phyloP scores from a whole-genome alignment of 176 grass and related monocot genomes.

The Pontederia crassipes region DNA sequence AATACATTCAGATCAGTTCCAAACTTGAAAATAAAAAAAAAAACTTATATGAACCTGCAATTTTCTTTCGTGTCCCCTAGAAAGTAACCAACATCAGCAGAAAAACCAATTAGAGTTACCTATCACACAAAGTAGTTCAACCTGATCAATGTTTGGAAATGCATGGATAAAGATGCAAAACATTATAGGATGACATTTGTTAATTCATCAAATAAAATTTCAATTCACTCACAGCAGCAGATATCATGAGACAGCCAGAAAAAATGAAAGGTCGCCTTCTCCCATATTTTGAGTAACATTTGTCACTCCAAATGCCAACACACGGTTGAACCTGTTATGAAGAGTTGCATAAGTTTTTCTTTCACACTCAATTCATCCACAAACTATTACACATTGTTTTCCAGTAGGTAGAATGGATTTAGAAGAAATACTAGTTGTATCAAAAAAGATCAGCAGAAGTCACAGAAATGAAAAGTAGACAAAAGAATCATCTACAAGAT shows the following conservation, averaged over 20 bases:
- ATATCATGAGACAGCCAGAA: constrained; percentile 74
- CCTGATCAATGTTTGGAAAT: constrained; percentile 25
- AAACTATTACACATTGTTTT: too few species aligned
- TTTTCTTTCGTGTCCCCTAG: constrained; percentile 82
- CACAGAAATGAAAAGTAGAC: too few species aligned
- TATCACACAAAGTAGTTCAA: constrained; percentile 25
- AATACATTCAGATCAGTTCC: background rate
- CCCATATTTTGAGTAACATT: constrained; percentile 77
- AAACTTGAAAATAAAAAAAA: constrained; percentile 1
- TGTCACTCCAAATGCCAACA: constrained; percentile 91
- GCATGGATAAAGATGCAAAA: background rate
- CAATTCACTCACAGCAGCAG: constrained; percentile 49
- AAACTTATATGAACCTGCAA: constrained; percentile 50
- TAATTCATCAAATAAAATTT: background rate
- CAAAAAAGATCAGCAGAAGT: too few species aligned
- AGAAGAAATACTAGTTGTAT: too few species aligned
- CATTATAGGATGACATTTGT: too few species aligned
- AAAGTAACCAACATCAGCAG: constrained; percentile 94
- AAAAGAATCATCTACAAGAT: too few species aligned
- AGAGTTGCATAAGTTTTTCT: too few species aligned
- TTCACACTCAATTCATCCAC: too few species aligned
- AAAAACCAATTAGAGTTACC: constrained; percentile 98
- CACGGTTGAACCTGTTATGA: constrained; percentile 65
- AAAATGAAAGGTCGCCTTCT: constrained; percentile 79
- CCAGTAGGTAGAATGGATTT: too few species aligned